Conservation (phyloP, 352 stramenopile species). For the Peronospora tabacina region DNA sequence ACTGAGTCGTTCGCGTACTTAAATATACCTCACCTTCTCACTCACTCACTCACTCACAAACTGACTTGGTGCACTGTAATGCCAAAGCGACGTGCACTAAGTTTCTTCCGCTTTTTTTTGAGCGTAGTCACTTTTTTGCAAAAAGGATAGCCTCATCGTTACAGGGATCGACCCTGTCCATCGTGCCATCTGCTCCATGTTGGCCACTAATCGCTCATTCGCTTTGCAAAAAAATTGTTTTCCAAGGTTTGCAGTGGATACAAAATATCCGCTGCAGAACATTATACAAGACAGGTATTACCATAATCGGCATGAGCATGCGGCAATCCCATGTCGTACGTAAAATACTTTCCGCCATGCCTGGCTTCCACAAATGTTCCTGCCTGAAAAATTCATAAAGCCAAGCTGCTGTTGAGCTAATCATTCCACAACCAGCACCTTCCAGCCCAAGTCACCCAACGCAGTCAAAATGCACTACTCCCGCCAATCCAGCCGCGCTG, state of each 20-base stretch:
- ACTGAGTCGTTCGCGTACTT: too few species aligned
- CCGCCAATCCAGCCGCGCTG: constrained; percentile 11
- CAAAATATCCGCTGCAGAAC: constrained; percentile 1
- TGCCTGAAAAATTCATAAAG: constrained; percentile 4
- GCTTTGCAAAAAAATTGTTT: background rate
- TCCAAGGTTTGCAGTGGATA: background rate
- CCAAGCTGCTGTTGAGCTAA: background rate
- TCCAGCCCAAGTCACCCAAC: constrained; percentile 4
- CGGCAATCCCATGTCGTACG: constrained; percentile 10
- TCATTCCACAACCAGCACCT: constrained; percentile 17
- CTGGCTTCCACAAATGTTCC: constrained; percentile 7
- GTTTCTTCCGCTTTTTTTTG: background rate
- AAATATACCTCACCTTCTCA: too few species aligned
- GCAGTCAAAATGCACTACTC: constrained; percentile 11
- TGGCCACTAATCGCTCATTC: constrained; percentile 10
- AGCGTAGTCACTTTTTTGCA: constrained; percentile 6
- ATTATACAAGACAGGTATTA: too few species aligned
- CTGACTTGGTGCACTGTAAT: background rate
- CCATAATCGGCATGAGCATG: background rate
- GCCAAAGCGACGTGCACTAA: constrained; percentile 2
- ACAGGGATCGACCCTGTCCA: background rate
- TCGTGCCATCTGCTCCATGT: constrained; percentile 11
- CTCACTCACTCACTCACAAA: too few species aligned
- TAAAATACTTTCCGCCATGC: background rate
- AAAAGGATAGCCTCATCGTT: background rate